Evolutionary conservation across 2,329 filamentous ascomycete species (phyloP).

Genomic region (Aspergillus clavatus): DNA sequence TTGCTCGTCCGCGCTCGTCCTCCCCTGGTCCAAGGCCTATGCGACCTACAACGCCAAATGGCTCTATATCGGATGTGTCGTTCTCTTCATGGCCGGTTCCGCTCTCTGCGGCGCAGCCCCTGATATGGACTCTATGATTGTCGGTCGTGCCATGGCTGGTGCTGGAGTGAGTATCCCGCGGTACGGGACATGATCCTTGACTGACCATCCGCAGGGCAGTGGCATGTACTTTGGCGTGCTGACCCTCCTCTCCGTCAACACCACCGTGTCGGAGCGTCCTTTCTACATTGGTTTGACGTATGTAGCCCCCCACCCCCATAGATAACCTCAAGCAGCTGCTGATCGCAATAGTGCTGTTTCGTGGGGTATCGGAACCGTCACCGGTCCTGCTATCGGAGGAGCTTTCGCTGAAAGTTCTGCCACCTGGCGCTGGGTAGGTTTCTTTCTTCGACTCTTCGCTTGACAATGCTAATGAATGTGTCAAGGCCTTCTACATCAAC

Average conservation of each 20-base stretch:
- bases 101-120: conserved; percentile 41
- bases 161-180: too few species aligned
- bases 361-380: conserved; percentile 34
- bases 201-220: too few species aligned
- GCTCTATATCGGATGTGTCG: conserved; percentile 24
- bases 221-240: conserved; percentile 29
- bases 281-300: conserved; percentile 34
- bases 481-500: conserved; percentile 56
- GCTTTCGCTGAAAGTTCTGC: conserved; percentile 14
- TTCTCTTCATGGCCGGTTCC: conserved; percentile 22
- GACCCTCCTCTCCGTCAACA: conserved; percentile 19
- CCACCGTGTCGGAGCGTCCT: conserved; percentile 17
- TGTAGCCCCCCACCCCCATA: too few species aligned
- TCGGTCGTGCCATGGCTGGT: conserved; percentile 25
- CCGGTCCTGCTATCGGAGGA: conserved; percentile 29
- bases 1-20: conserved; percentile 3
- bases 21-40: conserved; percentile 5
- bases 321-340: too few species aligned
- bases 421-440: conserved; percentile 25
- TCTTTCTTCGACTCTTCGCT: not conserved
- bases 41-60: conserved; percentile 41
- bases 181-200: too few species aligned
- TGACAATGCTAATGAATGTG: too few species aligned
- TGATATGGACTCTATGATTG: conserved; percentile 43
- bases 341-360: conserved; percentile 25